Base-by-base conservation (phyloP, 768 basidiomycete species). In the Pleurotus tuoliensis region DNA sequence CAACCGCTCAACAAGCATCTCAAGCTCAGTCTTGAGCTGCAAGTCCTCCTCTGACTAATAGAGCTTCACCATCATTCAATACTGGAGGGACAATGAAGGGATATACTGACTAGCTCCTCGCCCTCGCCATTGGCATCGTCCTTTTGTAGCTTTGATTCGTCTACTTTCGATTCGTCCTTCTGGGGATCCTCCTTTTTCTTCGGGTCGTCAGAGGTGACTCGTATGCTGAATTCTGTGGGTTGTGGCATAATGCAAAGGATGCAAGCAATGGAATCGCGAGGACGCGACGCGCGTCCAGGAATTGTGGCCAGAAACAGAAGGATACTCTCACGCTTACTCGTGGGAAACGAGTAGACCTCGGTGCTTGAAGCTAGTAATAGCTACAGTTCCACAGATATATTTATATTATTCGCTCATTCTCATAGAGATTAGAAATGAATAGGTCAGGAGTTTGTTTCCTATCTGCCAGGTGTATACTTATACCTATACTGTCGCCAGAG, bases 1-100 rank as follows among this genome's bases (percentile, higher is more conserved):
- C 55, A 99, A 69, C 44, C 97, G 84, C 68, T 98, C 94, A 25
- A 96, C 86, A 22, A 98, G 82, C 94, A 99, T 94, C 69, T 98
- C 97, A 18, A 99, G 80, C 73, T 99, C 95, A 57, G 84, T 87
- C 73, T 91, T 92, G 58, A 99, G 83, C 66, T 94, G 91, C 30
- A 86, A 77, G 71, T 99, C 97, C 74, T 98, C 97, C 67, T 99
- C 97, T 24, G 91, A 94, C 94, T 95, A 56, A 6, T 56, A 47
- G 47, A 24, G 22, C 47, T 48, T 55, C 34, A 53, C n/a, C 37
- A 2, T 39, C 44, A 34, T 40, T 37, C 22, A 13, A 55, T 15
- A 48, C 15, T 34, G 53, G 7, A 54, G 52, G 47, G 11, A 55
- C 18, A 16, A 22, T 38, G 30, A 38, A 25, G 50, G 47, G 40